A percentile compares a stretch with the other conserved stretches of the same genome.
Conservation (phyloP, 1,284 basidiomycete species). For the Cystobasidiaceae sp. region DNA sequence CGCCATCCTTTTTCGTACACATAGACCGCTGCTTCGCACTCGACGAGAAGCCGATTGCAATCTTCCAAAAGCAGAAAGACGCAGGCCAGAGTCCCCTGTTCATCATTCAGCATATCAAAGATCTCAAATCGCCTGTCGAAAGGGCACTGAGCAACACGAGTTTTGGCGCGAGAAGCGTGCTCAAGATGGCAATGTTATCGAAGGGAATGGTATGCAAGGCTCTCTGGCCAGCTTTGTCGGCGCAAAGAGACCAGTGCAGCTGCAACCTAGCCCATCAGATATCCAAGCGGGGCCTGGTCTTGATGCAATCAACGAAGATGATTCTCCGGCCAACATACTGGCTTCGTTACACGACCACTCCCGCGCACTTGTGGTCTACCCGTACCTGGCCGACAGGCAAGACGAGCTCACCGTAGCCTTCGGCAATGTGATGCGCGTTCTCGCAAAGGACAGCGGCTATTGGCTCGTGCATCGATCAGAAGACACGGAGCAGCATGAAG, state of each 20-base stretch:
- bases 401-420: slow-evolving; percentile 98
- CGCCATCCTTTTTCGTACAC: too few species aligned
- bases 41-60: slow-evolving; percentile 92
- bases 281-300: too few species aligned
- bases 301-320: too few species aligned
- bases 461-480: slow-evolving; percentile 98
- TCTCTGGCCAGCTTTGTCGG: slow-evolving; percentile 33
- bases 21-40: slow-evolving; percentile 94
- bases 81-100: slow-evolving; percentile 96
- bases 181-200: slow-evolving; percentile 55
- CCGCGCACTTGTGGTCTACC: slow-evolving; percentile 51
- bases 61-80: slow-evolving; percentile 97
- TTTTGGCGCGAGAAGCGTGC: slow-evolving; percentile 51
- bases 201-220: slow-evolving; percentile 25
- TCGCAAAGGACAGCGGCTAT: slow-evolving; percentile 73
- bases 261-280: slow-evolving; percentile 10
- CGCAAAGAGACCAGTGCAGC: slow-evolving; percentile 39
- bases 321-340: too few species aligned
- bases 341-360: too few species aligned
- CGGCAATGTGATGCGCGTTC: slow-evolving; percentile 45
- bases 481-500: slow-evolving; percentile 65
- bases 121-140: slow-evolving; percentile 92
- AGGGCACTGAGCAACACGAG: slow-evolving; percentile 92
- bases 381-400: slow-evolving; percentile 44
- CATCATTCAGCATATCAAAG: slow-evolving; percentile 97